Percentiles rank a stretch among this genome's conserved stretches.
Evolutionary conservation across 139 green algal genomes (phyloP).

Genomic region (Picochlorum sp.): DNA sequence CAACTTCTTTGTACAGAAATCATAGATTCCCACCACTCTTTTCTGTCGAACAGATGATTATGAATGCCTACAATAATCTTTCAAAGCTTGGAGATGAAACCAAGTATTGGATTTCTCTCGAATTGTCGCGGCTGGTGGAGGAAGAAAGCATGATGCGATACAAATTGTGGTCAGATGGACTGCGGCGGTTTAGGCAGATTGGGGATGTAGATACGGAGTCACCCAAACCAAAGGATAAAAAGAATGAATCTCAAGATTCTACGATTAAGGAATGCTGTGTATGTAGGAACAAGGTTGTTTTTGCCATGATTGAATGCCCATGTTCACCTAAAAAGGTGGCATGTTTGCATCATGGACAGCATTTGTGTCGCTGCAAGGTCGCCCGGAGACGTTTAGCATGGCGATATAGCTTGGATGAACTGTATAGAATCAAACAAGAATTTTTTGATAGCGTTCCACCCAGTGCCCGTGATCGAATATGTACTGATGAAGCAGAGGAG

Average conservation of each 20-base stretch:
- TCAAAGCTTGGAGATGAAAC: constrained; percentile 5
- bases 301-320: constrained; percentile 50
- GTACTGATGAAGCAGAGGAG: neutral
- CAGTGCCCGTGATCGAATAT: too few relatives aligned
- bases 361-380: constrained; percentile 61
- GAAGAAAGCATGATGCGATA: constrained; percentile 49
- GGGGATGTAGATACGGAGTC: neutral
- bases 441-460: neutral
- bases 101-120: constrained; percentile 32
- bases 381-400: neutral
- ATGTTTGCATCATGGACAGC: constrained; percentile 47
- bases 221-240: neutral
- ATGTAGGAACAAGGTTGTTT: constrained; percentile 35
- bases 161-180: constrained; percentile 43
- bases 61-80: neutral
- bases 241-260: neutral
- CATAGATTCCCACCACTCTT: constrained; percentile 41
- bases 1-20: constrained; percentile 31
- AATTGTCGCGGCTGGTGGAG: constrained; percentile 44
- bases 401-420: neutral
- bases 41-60: constrained; percentile 39
- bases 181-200: neutral
- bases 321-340: constrained; percentile 39
- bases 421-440: neutral
- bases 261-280: constrained; percentile 35